phyloP scores from a whole-genome alignment of 2,329 filamentous ascomycete genomes.

The Aureobasidium zeae region DNA sequence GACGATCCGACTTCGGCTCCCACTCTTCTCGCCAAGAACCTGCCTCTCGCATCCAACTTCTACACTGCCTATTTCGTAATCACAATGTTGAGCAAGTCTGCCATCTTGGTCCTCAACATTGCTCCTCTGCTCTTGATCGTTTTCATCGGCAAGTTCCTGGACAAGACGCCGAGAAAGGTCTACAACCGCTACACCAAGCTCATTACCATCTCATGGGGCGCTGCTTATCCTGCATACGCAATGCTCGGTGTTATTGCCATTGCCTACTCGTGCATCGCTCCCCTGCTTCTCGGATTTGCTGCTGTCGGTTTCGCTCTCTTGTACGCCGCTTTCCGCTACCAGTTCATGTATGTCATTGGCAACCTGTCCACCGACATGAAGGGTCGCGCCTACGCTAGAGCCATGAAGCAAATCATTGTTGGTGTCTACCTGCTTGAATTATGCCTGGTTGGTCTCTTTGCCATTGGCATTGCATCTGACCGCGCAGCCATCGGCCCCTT shows the following conservation, averaged over 20 bases:
- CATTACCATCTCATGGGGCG: slow-evolving; percentile 36
- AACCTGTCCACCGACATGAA: slow-evolving; percentile 39
- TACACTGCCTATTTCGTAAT: slow-evolving; percentile 34
- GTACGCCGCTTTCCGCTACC: slow-evolving; percentile 42
- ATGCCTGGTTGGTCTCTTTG: slow-evolving; percentile 41
- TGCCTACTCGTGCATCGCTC: slow-evolving; percentile 41
- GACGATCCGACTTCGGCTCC: slow-evolving; percentile 27
- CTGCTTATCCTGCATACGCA: slow-evolving; percentile 39
- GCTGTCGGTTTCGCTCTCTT: slow-evolving; percentile 36
- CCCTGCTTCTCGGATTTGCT: slow-evolving; percentile 39
- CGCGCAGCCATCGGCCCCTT: slow-evolving; percentile 33
- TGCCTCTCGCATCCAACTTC: slow-evolving; percentile 34
- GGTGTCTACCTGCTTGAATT: slow-evolving; percentile 41
- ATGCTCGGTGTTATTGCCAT: slow-evolving; percentile 37
- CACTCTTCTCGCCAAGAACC: slow-evolving; percentile 27
- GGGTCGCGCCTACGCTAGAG: slow-evolving; percentile 38
- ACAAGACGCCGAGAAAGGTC: slow-evolving; percentile 39
- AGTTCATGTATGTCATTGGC: slow-evolving; percentile 39
- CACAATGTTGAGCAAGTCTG: slow-evolving; percentile 27
- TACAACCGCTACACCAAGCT: slow-evolving; percentile 37
- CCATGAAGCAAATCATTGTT: slow-evolving; percentile 38
- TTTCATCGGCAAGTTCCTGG: slow-evolving; percentile 26
- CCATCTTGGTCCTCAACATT: slow-evolving; percentile 17
- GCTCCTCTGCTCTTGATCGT: slow-evolving; percentile 23
- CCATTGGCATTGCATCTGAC: slow-evolving; percentile 28